These are phyloP conservation scores for Pseudonitzschia multiseries DNA, from an alignment of 108 stramenopile species.

Conservation along the genomic window DNA sequence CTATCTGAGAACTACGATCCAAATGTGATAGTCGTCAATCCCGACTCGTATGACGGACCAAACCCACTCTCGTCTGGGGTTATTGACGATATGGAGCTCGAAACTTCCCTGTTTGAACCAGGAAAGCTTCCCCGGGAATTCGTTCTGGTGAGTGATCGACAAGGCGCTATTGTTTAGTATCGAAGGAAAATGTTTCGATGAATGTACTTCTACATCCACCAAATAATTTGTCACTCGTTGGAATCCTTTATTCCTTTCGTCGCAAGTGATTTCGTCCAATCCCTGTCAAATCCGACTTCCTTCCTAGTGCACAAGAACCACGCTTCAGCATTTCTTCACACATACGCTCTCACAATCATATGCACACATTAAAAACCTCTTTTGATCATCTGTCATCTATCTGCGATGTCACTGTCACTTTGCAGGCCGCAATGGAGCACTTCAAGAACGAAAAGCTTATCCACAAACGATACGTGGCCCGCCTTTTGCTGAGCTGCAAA, in stretches of 20 bases:
- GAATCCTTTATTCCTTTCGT: neutral
- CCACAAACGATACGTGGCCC: constrained; percentile 91
- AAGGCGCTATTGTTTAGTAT: neutral
- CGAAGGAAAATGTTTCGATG: neutral
- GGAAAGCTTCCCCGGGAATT: constrained; percentile 89
- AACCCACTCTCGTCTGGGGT: constrained; percentile 56
- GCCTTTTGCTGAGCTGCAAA: constrained; percentile 70
- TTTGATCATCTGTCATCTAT: too few relatives aligned
- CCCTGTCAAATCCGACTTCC: neutral
- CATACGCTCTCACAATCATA: neutral
- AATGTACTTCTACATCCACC: too few relatives aligned
- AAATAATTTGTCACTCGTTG: neutral
- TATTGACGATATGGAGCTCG: constrained; percentile 51
- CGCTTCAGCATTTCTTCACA: neutral
- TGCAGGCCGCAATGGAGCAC: constrained; percentile 71
- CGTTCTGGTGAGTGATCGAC: constrained; percentile 57
- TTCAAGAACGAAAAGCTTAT: constrained; percentile 92
- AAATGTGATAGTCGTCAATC: constrained; percentile 58
- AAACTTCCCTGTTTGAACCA: constrained; percentile 63
- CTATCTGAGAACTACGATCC: constrained; percentile 71
- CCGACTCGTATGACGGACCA: constrained; percentile 85
- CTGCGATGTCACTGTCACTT: neutral
- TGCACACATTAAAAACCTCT: too few relatives aligned
- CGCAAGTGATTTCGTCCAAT: neutral
- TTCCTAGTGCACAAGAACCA: too few relatives aligned